Evolutionary conservation across 2,329 filamentous ascomycete genomes (phyloP), one percentile per base, ranked within the genome.

Genomic region (Alternaria angustiovoidea): DNA sequence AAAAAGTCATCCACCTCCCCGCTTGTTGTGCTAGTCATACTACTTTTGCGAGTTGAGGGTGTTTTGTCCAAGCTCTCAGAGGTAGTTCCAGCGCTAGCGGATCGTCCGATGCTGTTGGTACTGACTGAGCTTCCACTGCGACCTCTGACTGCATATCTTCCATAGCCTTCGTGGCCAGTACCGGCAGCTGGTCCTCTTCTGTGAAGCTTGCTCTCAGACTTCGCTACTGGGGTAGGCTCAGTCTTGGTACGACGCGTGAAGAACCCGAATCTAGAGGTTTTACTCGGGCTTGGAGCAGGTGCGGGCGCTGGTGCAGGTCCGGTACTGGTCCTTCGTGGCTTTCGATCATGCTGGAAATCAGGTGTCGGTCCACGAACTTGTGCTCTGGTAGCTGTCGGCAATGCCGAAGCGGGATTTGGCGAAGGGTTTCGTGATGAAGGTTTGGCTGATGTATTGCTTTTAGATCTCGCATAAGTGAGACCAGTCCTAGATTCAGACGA

Each of bases 121-220:
- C 82, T 86, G 7, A 83, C 80, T 20, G 83, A 80, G 69, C 87
- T 89, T 60, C 85, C 87, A 70, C 88, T 92, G 54, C 90, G 86
- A 30, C 89, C 86, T 59, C 88, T 86, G 5, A 84, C 81, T 3
- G 88, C 88, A 57, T 92, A 82, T 57, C 86, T 86, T 0, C 90
- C 90, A 70, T 94, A 94, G 1, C 91, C 91, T 80, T 98, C 94
- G 71, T 98, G 93, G 0, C 94, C 94, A 38, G 94, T 98, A n/a
- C 94, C 94, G 41, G 94, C 94, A 16, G 86, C 88, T 22, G 94
- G 94, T 0, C 94, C 94, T 77, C 93, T 94, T 28, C 91, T 70
- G 2, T 67, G 67, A 24, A 81, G 62, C 7, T 81, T 73, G 64
- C 85, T 88, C 8, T 89, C 88, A 38, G 85, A 83, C 73, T 85